These are phyloP conservation scores for Dictyostelium citrinum DNA, from an alignment of 78 protist species.

Conservation along the genomic window DNA sequence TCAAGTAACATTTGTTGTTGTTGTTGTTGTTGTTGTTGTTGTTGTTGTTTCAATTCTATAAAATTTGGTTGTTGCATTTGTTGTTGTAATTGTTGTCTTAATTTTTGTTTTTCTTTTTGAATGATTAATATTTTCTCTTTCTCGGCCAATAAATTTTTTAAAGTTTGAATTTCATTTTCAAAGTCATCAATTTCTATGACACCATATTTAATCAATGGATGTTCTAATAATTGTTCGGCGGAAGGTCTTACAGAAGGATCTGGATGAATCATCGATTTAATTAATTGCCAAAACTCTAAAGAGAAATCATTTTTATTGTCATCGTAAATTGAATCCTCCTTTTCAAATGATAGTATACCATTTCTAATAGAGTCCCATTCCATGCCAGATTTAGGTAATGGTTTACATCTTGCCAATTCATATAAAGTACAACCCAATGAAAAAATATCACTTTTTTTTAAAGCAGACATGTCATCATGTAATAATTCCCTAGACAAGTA, in stretches of 20 bases:
- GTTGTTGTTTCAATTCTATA: neutral
- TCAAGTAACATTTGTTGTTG: neutral
- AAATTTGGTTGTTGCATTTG: neutral
- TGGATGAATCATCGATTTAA: slow-evolving; percentile 49
- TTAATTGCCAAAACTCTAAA: slow-evolving; percentile 23
- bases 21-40: neutral
- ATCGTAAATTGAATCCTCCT: neutral
- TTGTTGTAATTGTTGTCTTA: neutral
- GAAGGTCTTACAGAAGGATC: slow-evolving; percentile 21
- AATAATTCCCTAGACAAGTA: slow-evolving; percentile 54
- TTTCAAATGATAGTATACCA: slow-evolving; percentile 2
- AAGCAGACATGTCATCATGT: slow-evolving; percentile 51
- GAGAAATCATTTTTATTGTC: neutral
- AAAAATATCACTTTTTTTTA: slow-evolving; percentile 59
- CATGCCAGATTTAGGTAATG: slow-evolving; percentile 45
- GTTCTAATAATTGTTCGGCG: slow-evolving; percentile 16
- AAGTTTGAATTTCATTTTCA: neutral
- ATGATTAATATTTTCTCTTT: neutral
- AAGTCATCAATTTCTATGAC: neutral
- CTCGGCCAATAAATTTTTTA: neutral
- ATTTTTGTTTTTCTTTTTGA: neutral
- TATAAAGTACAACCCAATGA: slow-evolving; percentile 67
- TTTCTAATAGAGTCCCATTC: slow-evolving; percentile 72
- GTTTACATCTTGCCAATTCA: slow-evolving; percentile 61
- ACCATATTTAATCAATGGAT: neutral